phyloP scores from a whole-genome alignment of 2,329 filamentous ascomycete genomes.

The Anthostomella pinea region DNA sequence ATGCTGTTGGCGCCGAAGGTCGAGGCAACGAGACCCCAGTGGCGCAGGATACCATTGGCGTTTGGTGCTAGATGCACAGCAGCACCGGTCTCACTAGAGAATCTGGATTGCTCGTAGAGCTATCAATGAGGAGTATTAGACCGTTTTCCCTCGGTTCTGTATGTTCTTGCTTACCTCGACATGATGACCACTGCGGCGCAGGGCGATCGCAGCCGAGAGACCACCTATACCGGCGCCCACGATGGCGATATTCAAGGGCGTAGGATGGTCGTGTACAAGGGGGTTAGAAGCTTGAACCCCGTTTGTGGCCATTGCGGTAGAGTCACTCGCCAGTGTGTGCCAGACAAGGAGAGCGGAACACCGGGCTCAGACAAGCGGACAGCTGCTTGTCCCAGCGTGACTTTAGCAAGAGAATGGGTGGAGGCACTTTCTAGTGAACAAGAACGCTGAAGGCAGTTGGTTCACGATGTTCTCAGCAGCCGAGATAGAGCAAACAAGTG shows the following conservation, averaged over 20 bases:
- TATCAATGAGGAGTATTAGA: too few relatives aligned
- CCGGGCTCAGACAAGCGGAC: background rate
- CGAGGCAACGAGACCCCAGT: slow-evolving; percentile 38
- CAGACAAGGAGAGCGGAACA: background rate
- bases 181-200: slow-evolving; percentile 19
- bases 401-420: too few relatives aligned
- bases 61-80: slow-evolving; percentile 64
- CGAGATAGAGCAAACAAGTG: background rate
- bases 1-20: slow-evolving; percentile 34
- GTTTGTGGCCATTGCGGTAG: slow-evolving; percentile 10
- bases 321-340: background rate
- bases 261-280: slow-evolving; percentile 12
- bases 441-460: too few relatives aligned
- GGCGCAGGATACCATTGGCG: slow-evolving; percentile 52
- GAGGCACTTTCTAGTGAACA: too few relatives aligned
- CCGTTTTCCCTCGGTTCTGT: too few relatives aligned
- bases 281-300: slow-evolving; percentile 8
- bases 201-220: slow-evolving; percentile 29
- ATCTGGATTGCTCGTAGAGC: slow-evolving; percentile 54
- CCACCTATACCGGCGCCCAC: slow-evolving; percentile 32
- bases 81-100: slow-evolving; percentile 56
- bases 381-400: too few relatives aligned
- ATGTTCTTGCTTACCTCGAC: slow-evolving; percentile 14
- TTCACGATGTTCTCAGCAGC: too few relatives aligned
- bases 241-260: slow-evolving; percentile 21